Conservation (phyloP, 2,329 filamentous ascomycete species). For the Penicillium glabrum region DNA sequence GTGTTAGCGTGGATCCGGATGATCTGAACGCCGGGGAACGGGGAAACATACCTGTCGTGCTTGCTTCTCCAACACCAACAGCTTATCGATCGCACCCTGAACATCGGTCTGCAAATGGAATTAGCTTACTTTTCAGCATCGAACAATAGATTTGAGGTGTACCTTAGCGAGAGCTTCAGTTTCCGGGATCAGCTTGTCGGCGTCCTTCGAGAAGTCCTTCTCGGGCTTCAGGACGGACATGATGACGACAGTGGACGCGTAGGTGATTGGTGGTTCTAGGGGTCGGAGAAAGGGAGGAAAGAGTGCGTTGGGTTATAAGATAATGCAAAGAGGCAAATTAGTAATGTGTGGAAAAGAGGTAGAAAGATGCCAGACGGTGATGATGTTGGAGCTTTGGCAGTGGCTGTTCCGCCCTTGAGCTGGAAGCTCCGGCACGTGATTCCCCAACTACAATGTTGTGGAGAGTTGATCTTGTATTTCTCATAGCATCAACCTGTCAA, state of each 20-base stretch:
- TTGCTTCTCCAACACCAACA: constrained; percentile 90
- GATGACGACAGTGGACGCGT: constrained; percentile 33
- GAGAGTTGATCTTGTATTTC: neutral
- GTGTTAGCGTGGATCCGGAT: constrained; percentile 4
- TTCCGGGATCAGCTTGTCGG: constrained; percentile 86
- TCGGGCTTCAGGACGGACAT: constrained; percentile 94
- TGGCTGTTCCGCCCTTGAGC: constrained; percentile 22
- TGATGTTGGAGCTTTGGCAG: constrained; percentile 22
- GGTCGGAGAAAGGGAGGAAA: neutral
- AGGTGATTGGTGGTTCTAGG: neutral
- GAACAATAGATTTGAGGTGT: constrained; percentile 18
- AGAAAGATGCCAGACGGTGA: constrained; percentile 10
- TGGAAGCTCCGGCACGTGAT: constrained; percentile 35
- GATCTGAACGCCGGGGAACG: constrained; percentile 6
- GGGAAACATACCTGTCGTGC: constrained; percentile 73
- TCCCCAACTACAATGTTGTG: neutral
- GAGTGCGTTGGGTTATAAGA: neutral
- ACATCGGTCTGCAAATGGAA: constrained; percentile 58
- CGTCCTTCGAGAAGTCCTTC: constrained; percentile 98
- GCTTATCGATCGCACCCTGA: constrained; percentile 88
- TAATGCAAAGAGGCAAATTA: neutral
- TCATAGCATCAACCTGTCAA: neutral
- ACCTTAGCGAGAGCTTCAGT: constrained; percentile 88
- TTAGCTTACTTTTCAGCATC: constrained; percentile 17
- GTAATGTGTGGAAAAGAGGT: constrained; percentile 3